Conservation (phyloP, 805 yeast species). For the Myxozyma kluyveri region DNA sequence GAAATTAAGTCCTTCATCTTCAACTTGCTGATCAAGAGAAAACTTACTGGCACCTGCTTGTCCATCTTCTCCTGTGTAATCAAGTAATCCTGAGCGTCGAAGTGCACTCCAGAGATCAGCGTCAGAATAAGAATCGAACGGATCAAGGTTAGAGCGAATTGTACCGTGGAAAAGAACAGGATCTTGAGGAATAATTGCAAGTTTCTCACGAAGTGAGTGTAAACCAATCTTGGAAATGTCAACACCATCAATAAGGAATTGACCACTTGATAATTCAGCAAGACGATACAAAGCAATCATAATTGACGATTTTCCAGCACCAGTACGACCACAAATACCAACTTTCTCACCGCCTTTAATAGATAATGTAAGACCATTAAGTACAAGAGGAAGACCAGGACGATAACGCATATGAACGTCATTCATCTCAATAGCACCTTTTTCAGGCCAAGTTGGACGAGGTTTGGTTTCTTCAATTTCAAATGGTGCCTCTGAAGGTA, state of each 20-base stretch:
- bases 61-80: slow-evolving; percentile 7
- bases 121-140: slow-evolving; percentile 59
- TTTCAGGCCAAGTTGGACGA: slow-evolving; percentile 59
- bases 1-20: slow-evolving; percentile 67
- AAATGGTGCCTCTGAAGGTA: slow-evolving; percentile 68
- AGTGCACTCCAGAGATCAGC: slow-evolving; percentile 66
- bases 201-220: slow-evolving; percentile 62
- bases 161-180: slow-evolving; percentile 82
- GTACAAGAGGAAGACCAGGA: slow-evolving; percentile 61
- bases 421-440: slow-evolving; percentile 56
- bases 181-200: slow-evolving; percentile 85
- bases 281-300: slow-evolving; percentile 70
- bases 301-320: slow-evolving; percentile 82
- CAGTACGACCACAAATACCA: slow-evolving; percentile 88
- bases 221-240: slow-evolving; percentile 66
- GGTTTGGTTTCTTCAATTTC: slow-evolving; percentile 47
- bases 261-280: slow-evolving; percentile 55
- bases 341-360: slow-evolving; percentile 62
- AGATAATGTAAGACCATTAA: slow-evolving; percentile 53
- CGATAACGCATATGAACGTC: slow-evolving; percentile 62
- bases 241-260: slow-evolving; percentile 63
- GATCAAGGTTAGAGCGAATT: slow-evolving; percentile 73
- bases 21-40: slow-evolving; percentile 58
- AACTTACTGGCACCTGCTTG: slow-evolving; percentile 46
- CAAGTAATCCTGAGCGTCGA: slow-evolving; percentile 47